Base-by-base conservation (phyloP, 2,329 filamentous ascomycete species). In the Botrytis cinerea region DNA sequence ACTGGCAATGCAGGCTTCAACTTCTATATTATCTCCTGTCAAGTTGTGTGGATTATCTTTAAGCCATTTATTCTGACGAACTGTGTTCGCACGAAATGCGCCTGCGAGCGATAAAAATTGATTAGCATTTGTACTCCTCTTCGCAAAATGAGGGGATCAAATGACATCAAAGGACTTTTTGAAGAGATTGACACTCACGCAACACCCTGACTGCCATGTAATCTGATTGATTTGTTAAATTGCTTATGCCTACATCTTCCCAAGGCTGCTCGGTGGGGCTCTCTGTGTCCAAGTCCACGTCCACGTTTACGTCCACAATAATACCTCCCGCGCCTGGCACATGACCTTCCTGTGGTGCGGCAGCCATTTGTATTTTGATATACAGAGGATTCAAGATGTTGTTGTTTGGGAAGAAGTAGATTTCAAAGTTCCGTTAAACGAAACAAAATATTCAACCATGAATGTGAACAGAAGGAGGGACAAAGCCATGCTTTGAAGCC, bases 61-160 rank as follows among this genome's bases (percentile, higher is more conserved):
- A 16, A 20, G 7, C 66, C 66, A 69, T 69, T 69, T 69, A 18
- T 69, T 69, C 57, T 69, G 66, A 43, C 66, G 66, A 7, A 69
- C 32, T 22, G 20, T 43, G 40, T 32, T 38, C 2, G 35, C 18
- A 57, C 38, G 48, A 28, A 69, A 69, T 43, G 48, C 66, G 10
- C 66, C 66, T 69, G 28, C 16, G 40, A 28, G 8, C 4, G 3
- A 32, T 43, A 16, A 32, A 43, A 54, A 32, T 32, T 6, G 38
- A 20, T 69, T 45, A 69, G 38, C 18, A 5, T 69, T 20, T 22
- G 25, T 48, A 57, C n/a, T 2, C 2, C 32, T 22, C 22, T 28
- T 5, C 35, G n/a, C n/a, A 57, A 45, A 43, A 16, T 8, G 7
- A 57, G 25, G 28, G 16, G 0, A 22, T 40, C 22, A 28, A 28